Base-by-base conservation (phyloP, 176 grass and related monocot genomes). In the Areca catechu region DNA sequence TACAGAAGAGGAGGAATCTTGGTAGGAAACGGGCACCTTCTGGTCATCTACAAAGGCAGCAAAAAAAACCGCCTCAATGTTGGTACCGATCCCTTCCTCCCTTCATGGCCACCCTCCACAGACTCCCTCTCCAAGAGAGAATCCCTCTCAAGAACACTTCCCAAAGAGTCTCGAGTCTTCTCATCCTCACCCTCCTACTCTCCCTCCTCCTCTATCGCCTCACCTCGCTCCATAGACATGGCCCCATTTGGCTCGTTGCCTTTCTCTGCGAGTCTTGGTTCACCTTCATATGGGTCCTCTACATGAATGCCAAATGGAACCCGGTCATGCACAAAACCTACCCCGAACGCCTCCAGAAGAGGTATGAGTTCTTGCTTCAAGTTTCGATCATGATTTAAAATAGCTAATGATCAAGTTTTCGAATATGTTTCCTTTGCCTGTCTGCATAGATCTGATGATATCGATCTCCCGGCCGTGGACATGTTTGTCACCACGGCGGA, bases 401-500 rank as follows among this genome's bases (percentile, higher is more conserved):
- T 10, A 7, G 30, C 30, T 34, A 34, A 5, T 9, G n/a, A n/a
- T n/a, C n/a, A 9, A 34, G 30, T 7, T 34, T 7, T 34, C 1
- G n/a, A 9, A 9, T 6, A 0, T 25, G 0, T 9, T 34, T 34
- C 7, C 7, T 10, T 34, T 34, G 34, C 10, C 34, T 57, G 15
- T 57, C 16, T 50, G 20, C 4, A 2, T 19, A 75, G 73, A 4
- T n/a, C 0, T 0, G 54, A 65, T 0, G 54, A 65, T 1, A 25
- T 25, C 0, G 74, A 82, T 34, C 71, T 86, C 5, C 79, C 79
- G 19, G 65, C 68, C 5, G 67, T 88, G 54, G 85, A 88, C 68
- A 60, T 88, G 79, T 83, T 88, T 56, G 75, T 88, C 25, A 88
- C 79, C 12, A 88, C 79, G 18, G 79, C 76, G 4, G 84, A 83